A percentile compares a stretch with the other conserved stretches of the same genome.
Conservation (phyloP, 352 stramenopile species). For the Globisporangium paroecandrum region DNA sequence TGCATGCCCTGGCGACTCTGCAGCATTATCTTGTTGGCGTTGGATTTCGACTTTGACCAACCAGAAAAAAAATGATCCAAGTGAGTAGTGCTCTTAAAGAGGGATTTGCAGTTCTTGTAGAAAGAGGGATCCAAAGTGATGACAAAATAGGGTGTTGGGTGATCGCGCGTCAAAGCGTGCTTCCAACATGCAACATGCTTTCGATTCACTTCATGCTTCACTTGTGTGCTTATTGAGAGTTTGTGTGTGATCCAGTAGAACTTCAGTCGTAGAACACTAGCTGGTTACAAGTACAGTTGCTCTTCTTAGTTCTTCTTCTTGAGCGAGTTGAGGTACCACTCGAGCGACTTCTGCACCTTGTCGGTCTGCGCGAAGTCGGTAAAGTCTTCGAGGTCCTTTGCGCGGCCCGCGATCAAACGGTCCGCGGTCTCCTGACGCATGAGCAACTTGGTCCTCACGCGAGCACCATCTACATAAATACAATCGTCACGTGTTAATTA, state of each 20-base stretch:
- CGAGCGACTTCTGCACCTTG: conserved; percentile 81
- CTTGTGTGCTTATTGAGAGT: background rate
- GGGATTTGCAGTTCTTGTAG: background rate
- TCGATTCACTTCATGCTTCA: background rate
- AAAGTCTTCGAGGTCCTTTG: conserved; percentile 70
- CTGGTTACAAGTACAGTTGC: background rate
- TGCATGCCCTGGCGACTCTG: conserved; percentile 23
- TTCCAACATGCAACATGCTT: background rate
- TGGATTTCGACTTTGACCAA: background rate
- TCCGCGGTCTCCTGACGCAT: conserved; percentile 78
- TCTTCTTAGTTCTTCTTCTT: conserved; percentile 58
- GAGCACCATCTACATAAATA: conserved; percentile 42
- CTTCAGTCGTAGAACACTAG: background rate
- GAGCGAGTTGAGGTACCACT: conserved; percentile 71
- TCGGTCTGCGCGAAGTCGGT: conserved; percentile 73
- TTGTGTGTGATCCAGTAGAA: background rate
- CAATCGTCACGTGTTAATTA: background rate
- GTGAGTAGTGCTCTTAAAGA: background rate
- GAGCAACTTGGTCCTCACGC: conserved; percentile 70
- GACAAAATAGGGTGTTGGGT: background rate
- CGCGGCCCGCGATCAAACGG: conserved; percentile 40
- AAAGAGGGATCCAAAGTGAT: conserved; percentile 1
- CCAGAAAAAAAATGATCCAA: background rate
- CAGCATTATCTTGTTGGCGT: background rate
- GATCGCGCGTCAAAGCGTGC: background rate